Base-by-base conservation (phyloP, 2,329 filamentous ascomycete species). In the Akanthomyces dipterigenus region DNA sequence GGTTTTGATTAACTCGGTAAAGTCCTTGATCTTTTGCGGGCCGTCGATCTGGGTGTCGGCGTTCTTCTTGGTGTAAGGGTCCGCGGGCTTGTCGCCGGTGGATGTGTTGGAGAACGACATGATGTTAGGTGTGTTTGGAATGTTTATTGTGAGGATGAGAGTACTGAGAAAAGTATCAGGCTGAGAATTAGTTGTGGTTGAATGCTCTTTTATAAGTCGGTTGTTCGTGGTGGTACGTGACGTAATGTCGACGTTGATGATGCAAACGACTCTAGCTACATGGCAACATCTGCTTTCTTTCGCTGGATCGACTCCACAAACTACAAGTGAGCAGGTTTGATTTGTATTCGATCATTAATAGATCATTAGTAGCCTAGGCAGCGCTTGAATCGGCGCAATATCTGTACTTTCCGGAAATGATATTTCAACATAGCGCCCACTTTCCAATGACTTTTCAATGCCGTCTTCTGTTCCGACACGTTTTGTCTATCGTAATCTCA, bases 41-140 rank as follows among this genome's bases (percentile, higher is more conserved):
- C 91, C 75, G 3, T 86, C 79, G 18, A 81, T 77, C 0, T 84
- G 77, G 0, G 84, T 77, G 50, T 86, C 81, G 49, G 91, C 82
- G 62, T 85, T 79, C 76, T 90, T 92, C 76, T 87, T 84, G 71
- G 85, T 91, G 80, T 96, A 96, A 2, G 90, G 90, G 75, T 95
- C 89, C 58, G 80, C 84, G 46, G 84, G 77, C 75, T 88, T 85
- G 73, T 76, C 77, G 70, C 84, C 86, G 46, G 84, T 85, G 65
- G 80, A 74, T 43, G 86, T 75, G 73, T 88, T 88, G 71, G 73
- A 72, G 69, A 70, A 73, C 68, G 66, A 76, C 76, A 68, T 86
- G 76, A 64, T 76, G n/a, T 45, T 18, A n/a, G 2, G 11, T 22
- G 16, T 36, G 20, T n/a, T 51, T 36, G 12, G 9, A 3, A 1